These are phyloP conservation scores for Aristolochia californica DNA, from an alignment of 164 flowering plant species.

Conservation along the genomic window DNA sequence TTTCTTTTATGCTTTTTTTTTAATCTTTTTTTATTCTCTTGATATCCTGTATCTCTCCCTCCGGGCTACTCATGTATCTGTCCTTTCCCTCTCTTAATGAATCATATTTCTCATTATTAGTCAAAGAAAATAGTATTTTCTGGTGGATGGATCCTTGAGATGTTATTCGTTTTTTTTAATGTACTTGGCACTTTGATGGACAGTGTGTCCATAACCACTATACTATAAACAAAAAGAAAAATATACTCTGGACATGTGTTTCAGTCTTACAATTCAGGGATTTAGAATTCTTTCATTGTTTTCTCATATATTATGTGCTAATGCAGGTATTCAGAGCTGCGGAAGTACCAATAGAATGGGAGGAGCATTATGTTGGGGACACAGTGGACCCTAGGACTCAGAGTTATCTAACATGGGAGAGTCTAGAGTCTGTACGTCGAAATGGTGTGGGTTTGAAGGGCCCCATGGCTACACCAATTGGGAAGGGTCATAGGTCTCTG, in stretches of 20 bases:
- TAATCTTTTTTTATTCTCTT: too few relatives aligned
- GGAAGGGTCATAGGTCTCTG: constrained; percentile 91
- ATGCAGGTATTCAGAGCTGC: constrained; percentile 64
- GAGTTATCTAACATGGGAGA: constrained; percentile 95
- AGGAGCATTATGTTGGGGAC: constrained; percentile 78
- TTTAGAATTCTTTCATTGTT: too few relatives aligned
- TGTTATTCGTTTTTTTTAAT: neutral
- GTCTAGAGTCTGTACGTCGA: constrained; percentile 75
- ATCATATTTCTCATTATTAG: too few relatives aligned
- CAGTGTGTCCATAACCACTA: neutral
- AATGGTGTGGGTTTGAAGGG: constrained; percentile 90
- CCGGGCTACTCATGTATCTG: too few relatives aligned
- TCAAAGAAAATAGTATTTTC: too few relatives aligned
- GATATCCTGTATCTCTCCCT: too few relatives aligned
- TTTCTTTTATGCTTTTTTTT: too few relatives aligned
- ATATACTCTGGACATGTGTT: too few relatives aligned
- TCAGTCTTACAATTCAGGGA: too few relatives aligned
- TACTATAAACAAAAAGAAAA: too few relatives aligned
- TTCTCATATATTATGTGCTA: neutral
- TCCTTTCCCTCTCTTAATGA: too few relatives aligned
- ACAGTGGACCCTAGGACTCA: constrained; percentile 84
- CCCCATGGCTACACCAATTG: constrained; percentile 97
- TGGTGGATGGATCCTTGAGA: too few relatives aligned
- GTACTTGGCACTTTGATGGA: neutral
- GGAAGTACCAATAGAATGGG: constrained; percentile 92